phyloP scores from a whole-genome alignment of 306 rosid species.

The Erythrophleum fordii region DNA sequence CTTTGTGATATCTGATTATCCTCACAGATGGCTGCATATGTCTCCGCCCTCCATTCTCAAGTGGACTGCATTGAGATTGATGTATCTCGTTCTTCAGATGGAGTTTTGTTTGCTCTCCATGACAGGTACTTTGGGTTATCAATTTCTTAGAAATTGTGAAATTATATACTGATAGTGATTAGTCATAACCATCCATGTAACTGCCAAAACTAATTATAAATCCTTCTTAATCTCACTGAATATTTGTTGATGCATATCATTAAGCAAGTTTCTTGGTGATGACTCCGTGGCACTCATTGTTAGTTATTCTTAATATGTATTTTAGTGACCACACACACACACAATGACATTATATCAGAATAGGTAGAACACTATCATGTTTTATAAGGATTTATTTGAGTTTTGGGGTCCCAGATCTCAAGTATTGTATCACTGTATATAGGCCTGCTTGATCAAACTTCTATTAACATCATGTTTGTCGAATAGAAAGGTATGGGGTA shows the following conservation, averaged over 20 bases:
- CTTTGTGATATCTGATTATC: neutral
- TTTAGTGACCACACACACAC: neutral
- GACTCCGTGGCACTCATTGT: neutral
- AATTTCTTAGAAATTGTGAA: neutral
- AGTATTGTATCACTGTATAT: neutral
- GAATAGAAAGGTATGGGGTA: neutral
- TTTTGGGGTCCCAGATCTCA: neutral
- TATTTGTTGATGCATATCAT: neutral
- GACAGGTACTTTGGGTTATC: conserved; percentile 63
- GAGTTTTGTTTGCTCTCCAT: conserved; percentile 84
- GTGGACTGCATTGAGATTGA: conserved; percentile 92
- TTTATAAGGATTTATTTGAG: neutral
- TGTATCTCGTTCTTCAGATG: conserved; percentile 88
- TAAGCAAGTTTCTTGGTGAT: neutral
- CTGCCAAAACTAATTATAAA: neutral
- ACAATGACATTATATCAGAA: neutral
- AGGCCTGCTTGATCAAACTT: neutral
- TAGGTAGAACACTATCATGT: neutral
- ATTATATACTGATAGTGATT: neutral
- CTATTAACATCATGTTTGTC: neutral
- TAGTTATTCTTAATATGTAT: conserved; percentile 6
- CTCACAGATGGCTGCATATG: conserved; percentile 75
- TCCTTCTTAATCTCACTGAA: neutral
- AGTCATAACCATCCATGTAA: neutral
- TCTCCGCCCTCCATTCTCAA: conserved; percentile 61